These are phyloP conservation scores for Penicillium roqueforti DNA, from an alignment of 495 filamentous ascomycete genomes.

Conservation along the genomic window DNA sequence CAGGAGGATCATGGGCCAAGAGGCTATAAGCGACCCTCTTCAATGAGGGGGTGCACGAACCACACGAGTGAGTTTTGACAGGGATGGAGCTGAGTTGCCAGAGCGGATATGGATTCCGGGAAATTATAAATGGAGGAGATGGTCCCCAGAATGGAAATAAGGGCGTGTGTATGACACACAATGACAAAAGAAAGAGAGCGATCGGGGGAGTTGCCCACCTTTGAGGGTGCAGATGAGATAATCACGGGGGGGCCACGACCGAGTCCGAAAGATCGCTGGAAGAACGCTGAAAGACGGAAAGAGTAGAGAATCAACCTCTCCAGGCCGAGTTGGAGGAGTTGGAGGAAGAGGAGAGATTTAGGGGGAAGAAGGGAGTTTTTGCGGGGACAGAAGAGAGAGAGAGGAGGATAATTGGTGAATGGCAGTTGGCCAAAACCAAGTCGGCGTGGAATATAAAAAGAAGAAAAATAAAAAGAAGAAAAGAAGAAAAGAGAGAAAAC, in stretches of 20 bases:
- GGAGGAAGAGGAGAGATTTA: not conserved
- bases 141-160: not conserved
- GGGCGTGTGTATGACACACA: not conserved
- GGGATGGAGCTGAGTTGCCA: not conserved
- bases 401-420: too few relatives aligned
- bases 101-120: not conserved
- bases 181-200: not conserved
- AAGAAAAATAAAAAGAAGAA: slow-evolving; percentile 6
- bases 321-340: not conserved
- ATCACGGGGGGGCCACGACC: slow-evolving; percentile 16
- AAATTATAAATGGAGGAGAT: not conserved
- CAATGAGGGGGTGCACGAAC: slow-evolving; percentile 13
- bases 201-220: not conserved
- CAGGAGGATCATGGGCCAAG: slow-evolving; percentile 5
- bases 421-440: too few relatives aligned
- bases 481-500: slow-evolving; percentile 2
- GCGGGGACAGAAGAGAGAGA: not conserved
- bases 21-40: not conserved
- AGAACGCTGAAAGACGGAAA: too few relatives aligned
- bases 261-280: too few relatives aligned
- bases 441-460: not conserved
- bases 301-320: not conserved
- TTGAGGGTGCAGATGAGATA: slow-evolving; percentile 11
- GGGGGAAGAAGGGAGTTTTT: not conserved
- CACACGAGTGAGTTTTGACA: not conserved